phyloP scores from a whole-genome alignment of 441 rosid genomes.

The Biscutella auriculata region DNA sequence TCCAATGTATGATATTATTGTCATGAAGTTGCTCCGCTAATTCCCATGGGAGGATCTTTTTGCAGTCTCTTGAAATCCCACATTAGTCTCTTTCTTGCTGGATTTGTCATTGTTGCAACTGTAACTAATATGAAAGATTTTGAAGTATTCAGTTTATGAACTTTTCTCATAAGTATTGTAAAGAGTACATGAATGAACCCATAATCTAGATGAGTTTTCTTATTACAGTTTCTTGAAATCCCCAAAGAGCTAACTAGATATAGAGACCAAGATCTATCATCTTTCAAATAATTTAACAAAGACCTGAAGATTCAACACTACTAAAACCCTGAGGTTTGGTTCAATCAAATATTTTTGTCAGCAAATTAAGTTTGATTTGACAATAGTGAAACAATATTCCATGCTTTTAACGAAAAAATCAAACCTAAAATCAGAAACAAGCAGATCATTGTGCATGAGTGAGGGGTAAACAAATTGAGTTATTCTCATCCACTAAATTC shows the following conservation, averaged over 20 bases:
- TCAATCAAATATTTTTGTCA: not conserved
- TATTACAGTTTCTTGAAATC: not conserved
- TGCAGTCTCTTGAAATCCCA: constrained; percentile 68
- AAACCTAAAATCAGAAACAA: not conserved
- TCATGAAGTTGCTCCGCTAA: constrained; percentile 62
- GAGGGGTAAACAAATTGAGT: too few species aligned
- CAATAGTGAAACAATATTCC: not conserved
- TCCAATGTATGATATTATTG: constrained; percentile 59
- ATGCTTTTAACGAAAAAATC: too few species aligned
- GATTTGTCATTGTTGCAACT: constrained; percentile 36
- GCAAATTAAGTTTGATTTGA: not conserved
- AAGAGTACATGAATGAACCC: not conserved
- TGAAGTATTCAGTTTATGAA: not conserved
- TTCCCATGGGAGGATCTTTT: constrained; percentile 60
- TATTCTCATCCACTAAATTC: too few species aligned
- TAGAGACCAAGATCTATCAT: not conserved
- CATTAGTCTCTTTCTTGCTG: constrained; percentile 64
- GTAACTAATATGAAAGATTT: not conserved
- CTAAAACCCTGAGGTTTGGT: not conserved
- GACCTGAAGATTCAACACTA: not conserved
- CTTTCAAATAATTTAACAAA: not conserved
- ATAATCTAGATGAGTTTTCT: not conserved
- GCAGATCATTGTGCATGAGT: not conserved
- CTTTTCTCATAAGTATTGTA: not conserved
- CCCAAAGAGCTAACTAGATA: not conserved